phyloP scores from a whole-genome alignment of 441 rosid genomes.

The Pelargonium myrrhifolium region DNA sequence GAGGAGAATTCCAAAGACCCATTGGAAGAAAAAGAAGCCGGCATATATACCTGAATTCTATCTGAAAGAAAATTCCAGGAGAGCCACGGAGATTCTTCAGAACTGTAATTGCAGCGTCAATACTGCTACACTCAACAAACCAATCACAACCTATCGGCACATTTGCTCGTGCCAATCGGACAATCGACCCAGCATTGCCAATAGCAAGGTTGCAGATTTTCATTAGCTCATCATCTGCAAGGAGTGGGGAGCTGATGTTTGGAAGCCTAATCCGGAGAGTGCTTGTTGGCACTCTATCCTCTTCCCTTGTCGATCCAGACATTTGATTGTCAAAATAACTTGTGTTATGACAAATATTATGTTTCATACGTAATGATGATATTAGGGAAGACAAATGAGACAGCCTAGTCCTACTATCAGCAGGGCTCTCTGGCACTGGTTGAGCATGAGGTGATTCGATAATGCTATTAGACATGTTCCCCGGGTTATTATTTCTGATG shows the following conservation, averaged over 20 bases:
- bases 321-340: constrained; percentile 24
- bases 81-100: constrained; percentile 36
- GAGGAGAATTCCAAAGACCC: background rate
- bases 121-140: constrained; percentile 41
- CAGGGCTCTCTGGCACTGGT: constrained; percentile 31
- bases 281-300: constrained; percentile 31
- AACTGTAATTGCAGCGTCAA: constrained; percentile 32
- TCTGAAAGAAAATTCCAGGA: constrained; percentile 40
- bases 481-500: constrained; percentile 30
- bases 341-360: constrained; percentile 24
- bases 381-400: constrained; percentile 39
- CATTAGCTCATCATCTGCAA: constrained; percentile 45
- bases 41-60: constrained; percentile 41
- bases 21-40: background rate
- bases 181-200: constrained; percentile 29
- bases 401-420: constrained; percentile 40
- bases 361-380: constrained; percentile 37
- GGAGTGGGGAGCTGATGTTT: constrained; percentile 26
- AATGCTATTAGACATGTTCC: constrained; percentile 31
- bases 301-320: constrained; percentile 28
- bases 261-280: constrained; percentile 39
- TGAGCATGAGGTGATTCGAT: constrained; percentile 41
- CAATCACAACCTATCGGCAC: constrained; percentile 38
- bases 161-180: constrained; percentile 29
- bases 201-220: constrained; percentile 35